Conservation (phyloP, 129 eudicot species). For the Tagetes erecta region DNA sequence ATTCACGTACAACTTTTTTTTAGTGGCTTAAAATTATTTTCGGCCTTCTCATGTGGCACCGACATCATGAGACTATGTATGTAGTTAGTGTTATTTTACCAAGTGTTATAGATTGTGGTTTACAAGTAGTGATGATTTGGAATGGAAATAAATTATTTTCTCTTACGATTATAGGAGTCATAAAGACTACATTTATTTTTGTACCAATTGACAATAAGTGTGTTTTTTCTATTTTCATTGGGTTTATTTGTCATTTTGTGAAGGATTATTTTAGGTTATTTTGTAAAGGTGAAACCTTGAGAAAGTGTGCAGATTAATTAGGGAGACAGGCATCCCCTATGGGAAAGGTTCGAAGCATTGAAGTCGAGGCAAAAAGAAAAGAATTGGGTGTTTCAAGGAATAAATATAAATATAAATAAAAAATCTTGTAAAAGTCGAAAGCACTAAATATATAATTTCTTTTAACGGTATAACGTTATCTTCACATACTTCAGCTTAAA, state of each 20-base stretch:
- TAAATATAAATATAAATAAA: not conserved
- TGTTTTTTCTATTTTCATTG: not conserved
- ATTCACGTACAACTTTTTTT: too few species aligned
- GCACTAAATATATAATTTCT: not conserved
- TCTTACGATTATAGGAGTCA: not conserved
- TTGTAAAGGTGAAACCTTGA: slow-evolving; percentile 27
- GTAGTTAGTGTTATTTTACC: too few species aligned
- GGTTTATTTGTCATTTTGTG: slow-evolving; percentile 22
- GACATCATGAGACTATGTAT: too few species aligned
- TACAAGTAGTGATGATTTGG: too few species aligned
- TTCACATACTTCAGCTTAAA: too few species aligned
- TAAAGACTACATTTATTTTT: slow-evolving; percentile 11
- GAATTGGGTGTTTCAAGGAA: slow-evolving; percentile 28
- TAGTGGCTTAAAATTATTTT: too few species aligned
- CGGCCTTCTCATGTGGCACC: too few species aligned
- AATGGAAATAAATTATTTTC: not conserved
- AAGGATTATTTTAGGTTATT: slow-evolving; percentile 21
- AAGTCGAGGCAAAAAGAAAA: slow-evolving; percentile 31
- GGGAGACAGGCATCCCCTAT: slow-evolving; percentile 47
- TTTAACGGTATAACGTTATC: not conserved
- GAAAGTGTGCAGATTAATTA: slow-evolving; percentile 40
- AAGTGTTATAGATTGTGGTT: too few species aligned
- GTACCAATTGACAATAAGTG: not conserved
- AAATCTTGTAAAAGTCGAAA: not conserved
- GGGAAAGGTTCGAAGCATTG: slow-evolving; percentile 38